Conservation (phyloP, 2,329 filamentous ascomycete species). For the Gnomoniopsis smithogilvyi region DNA sequence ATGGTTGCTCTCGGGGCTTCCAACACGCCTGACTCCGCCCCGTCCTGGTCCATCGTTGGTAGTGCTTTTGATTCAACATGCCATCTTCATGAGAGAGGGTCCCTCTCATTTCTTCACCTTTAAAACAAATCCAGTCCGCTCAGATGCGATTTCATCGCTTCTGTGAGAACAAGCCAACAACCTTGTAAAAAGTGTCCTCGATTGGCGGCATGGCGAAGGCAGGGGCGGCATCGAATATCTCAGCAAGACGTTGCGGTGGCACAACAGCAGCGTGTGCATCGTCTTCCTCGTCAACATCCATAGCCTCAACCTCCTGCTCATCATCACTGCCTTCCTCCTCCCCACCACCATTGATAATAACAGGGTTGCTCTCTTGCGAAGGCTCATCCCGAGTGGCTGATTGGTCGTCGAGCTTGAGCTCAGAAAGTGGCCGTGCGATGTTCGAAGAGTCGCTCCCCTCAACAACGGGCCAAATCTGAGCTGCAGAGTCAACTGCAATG, state of each 20-base stretch:
- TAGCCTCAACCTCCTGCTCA: constrained; percentile 26
- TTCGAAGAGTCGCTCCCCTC: constrained; percentile 56
- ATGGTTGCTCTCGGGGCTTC: background rate
- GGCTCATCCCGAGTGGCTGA: background rate
- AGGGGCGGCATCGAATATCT: constrained; percentile 67
- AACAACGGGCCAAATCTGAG: constrained; percentile 64
- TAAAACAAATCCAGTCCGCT: background rate
- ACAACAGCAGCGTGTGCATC: constrained; percentile 58
- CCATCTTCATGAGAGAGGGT: background rate
- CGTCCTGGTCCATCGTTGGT: background rate
- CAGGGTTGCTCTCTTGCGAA: constrained; percentile 21
- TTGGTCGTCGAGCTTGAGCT: constrained; percentile 43
- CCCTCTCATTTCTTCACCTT: background rate
- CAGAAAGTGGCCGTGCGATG: constrained; percentile 53
- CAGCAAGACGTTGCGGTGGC: constrained; percentile 63
- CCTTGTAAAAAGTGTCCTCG: constrained; percentile 72
- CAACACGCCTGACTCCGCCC: background rate
- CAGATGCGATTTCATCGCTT: background rate
- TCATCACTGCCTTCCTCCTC: constrained; percentile 23
- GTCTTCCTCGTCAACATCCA: constrained; percentile 30
- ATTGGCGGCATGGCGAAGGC: constrained; percentile 69
- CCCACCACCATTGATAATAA: constrained; percentile 29
- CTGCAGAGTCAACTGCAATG: constrained; percentile 70
- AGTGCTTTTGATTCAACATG: background rate
- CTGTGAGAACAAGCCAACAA: constrained; percentile 59